Evolutionary conservation across 116 monocot genomes (phyloP).

Genomic region (Posidonia oceanica): DNA sequence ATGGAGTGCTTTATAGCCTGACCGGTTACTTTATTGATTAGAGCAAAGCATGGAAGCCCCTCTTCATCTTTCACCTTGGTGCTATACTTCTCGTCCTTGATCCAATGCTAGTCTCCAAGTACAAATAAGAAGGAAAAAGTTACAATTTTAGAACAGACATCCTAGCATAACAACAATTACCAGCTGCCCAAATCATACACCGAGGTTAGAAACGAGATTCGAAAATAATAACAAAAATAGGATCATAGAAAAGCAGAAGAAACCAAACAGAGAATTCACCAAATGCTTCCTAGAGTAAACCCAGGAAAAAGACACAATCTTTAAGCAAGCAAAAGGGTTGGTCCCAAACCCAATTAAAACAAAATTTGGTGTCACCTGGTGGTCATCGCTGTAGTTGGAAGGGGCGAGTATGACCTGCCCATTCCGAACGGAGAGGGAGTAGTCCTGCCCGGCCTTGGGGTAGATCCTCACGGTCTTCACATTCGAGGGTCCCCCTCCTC

Average conservation of each 20-base stretch:
- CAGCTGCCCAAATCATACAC: no score
- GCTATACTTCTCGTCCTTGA: conserved; percentile 37
- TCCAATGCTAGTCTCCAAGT: conserved; percentile 32
- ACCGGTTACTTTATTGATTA: conserved; percentile 47
- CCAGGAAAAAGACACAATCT: no score
- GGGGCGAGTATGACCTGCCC: conserved; percentile 26
- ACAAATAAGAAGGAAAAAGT: neutral
- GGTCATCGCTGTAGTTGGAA: conserved; percentile 15
- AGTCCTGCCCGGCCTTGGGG: conserved; percentile 29
- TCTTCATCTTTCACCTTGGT: conserved; percentile 37
- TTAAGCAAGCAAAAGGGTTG: no score
- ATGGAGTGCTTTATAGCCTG: conserved; percentile 45
- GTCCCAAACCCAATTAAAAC: no score
- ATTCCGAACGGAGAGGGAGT: conserved; percentile 26
- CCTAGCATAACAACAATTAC: no score
- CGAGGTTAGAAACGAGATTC: no score
- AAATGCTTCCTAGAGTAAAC: no score
- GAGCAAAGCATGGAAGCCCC: conserved; percentile 36
- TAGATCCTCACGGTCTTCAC: conserved; percentile 26
- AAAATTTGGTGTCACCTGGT: conserved; percentile 11
- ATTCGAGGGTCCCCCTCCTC: neutral
- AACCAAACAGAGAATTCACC: no score
- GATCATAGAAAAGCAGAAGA: no score
- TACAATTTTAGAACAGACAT: neutral
- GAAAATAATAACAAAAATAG: no score